A percentile compares a stretch with the other conserved stretches of the same genome.
phyloP scores from a whole-genome alignment of 1,139 yeast genomes.

The Keqinozyma sinolaborantium region DNA sequence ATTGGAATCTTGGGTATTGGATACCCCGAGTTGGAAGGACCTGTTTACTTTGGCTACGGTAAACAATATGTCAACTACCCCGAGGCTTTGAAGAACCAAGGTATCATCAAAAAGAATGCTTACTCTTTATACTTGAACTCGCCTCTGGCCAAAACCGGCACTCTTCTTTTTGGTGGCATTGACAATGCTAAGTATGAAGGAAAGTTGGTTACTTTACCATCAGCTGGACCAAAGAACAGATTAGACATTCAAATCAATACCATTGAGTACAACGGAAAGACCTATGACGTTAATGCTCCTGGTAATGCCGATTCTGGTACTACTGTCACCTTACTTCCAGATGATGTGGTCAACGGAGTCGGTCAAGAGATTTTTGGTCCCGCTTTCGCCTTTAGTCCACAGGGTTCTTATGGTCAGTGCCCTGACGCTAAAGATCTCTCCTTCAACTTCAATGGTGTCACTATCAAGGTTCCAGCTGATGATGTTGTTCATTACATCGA shows the following conservation, averaged over 20 bases:
- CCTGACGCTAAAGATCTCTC: too few relatives aligned
- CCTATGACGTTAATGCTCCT: slow-evolving; percentile 16
- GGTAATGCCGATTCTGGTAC: slow-evolving; percentile 24
- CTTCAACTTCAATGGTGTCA: too few relatives aligned
- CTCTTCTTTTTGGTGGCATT: slow-evolving; percentile 55
- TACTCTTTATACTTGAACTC: slow-evolving; percentile 52
- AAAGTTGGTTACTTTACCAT: slow-evolving; percentile 28
- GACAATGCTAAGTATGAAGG: slow-evolving; percentile 52
- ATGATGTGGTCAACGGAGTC: slow-evolving; percentile 14
- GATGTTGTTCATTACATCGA: slow-evolving; percentile 29
- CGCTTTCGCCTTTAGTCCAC: too few relatives aligned
- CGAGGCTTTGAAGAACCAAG: slow-evolving; percentile 26
- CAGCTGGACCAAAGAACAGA: slow-evolving; percentile 10
- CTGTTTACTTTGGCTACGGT: slow-evolving; percentile 3
- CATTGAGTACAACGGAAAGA: slow-evolving; percentile 12
- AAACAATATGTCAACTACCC: slow-evolving; percentile 30
- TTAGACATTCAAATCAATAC: slow-evolving; percentile 18
- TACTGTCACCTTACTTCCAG: slow-evolving; percentile 25
- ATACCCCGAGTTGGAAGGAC: slow-evolving; percentile 4
- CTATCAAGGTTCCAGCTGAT: slow-evolving; percentile 31
- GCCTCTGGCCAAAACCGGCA: slow-evolving; percentile 28
- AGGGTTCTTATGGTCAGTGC: too few relatives aligned
- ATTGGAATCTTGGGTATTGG: slow-evolving; percentile 4
- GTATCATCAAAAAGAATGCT: slow-evolving; percentile 45
- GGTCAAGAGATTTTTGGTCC: slow-evolving; percentile 9